Percentiles rank a stretch among this genome's conserved stretches.
Conservation (phyloP, 108 stramenopile species). For the Pseudonitzschia multistriata region DNA sequence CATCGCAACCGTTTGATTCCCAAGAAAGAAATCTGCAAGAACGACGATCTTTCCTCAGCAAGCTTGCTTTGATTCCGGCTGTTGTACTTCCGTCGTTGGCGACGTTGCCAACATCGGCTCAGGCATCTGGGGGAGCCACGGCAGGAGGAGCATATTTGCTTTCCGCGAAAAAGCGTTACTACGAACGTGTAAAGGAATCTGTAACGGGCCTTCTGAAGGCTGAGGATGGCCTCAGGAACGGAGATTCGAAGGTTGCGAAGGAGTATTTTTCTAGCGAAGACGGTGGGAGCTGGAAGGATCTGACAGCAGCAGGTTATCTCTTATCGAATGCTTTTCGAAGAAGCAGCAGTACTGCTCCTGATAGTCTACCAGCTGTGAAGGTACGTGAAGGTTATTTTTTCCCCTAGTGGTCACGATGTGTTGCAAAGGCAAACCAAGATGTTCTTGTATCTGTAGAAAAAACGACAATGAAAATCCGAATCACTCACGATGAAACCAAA, state of each 20-base stretch:
- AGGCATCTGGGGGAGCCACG: slow-evolving; percentile 81
- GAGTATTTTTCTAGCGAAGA: slow-evolving; percentile 62
- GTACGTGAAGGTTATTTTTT: neutral
- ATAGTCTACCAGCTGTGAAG: slow-evolving; percentile 37
- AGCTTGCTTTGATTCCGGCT: slow-evolving; percentile 1
- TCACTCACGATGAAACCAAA: neutral
- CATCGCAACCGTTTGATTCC: neutral
- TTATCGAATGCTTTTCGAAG: slow-evolving; percentile 76
- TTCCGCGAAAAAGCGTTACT: slow-evolving; percentile 85
- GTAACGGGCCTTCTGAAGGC: slow-evolving; percentile 59
- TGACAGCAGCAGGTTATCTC: slow-evolving; percentile 72
- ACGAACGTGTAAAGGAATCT: slow-evolving; percentile 74
- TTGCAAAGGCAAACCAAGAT: neutral
- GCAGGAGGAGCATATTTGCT: slow-evolving; percentile 84
- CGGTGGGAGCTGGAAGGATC: slow-evolving; percentile 75
- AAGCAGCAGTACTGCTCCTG: slow-evolving; percentile 58
- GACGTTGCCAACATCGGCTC: slow-evolving; percentile 1
- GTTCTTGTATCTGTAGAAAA: neutral
- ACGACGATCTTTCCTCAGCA: neutral
- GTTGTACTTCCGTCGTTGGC: slow-evolving; percentile 4
- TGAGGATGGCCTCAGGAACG: slow-evolving; percentile 35
- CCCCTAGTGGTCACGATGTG: neutral
- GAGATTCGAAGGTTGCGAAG: slow-evolving; percentile 45
- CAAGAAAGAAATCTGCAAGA: neutral
- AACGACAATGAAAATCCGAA: neutral